Evolutionary conservation across 371 early-diverging fungal genomes (phyloP).

Genomic region (Phascolomyces articulosus): DNA sequence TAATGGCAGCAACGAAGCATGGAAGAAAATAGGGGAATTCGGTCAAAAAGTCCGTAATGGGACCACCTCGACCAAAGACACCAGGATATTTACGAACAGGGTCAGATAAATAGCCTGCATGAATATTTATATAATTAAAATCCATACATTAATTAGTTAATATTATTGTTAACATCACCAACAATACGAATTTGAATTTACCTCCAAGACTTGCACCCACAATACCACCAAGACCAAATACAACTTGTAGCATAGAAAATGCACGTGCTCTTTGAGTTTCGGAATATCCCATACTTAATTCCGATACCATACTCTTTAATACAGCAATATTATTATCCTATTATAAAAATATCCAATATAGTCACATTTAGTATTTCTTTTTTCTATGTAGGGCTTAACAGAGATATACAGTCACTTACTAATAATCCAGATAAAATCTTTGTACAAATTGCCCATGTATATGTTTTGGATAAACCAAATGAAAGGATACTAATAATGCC

Average conservation of each 20-base stretch:
- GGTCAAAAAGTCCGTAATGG: slow-evolving; percentile 56
- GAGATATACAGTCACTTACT: slow-evolving; percentile 11
- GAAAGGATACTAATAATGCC: slow-evolving; percentile 66
- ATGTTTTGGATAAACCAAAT: slow-evolving; percentile 78
- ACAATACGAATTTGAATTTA: slow-evolving; percentile 30
- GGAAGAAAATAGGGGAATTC: slow-evolving; percentile 86
- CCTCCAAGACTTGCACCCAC: slow-evolving; percentile 82
- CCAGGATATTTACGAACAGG: slow-evolving; percentile 72
- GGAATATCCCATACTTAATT: slow-evolving; percentile 65
- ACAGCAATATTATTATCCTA: slow-evolving; percentile 81
- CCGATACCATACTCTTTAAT: slow-evolving; percentile 86
- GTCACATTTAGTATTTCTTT: too few species aligned
- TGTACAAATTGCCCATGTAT: slow-evolving; percentile 67
- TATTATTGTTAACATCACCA: too few species aligned
- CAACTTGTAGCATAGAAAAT: slow-evolving; percentile 59
- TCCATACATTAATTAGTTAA: neutral
- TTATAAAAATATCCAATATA: neutral
- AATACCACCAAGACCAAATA: slow-evolving; percentile 57
- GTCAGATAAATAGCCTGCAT: slow-evolving; percentile 66
- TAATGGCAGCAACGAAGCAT: slow-evolving; percentile 69
- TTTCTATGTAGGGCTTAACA: too few species aligned
- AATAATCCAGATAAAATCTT: slow-evolving; percentile 76
- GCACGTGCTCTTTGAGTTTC: slow-evolving; percentile 50
- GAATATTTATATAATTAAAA: too few species aligned
- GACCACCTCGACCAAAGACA: slow-evolving; percentile 61